Evolutionary conservation across 106 monocot genomes (phyloP).

Genomic region (Phalaenopsis aphrodite): DNA sequence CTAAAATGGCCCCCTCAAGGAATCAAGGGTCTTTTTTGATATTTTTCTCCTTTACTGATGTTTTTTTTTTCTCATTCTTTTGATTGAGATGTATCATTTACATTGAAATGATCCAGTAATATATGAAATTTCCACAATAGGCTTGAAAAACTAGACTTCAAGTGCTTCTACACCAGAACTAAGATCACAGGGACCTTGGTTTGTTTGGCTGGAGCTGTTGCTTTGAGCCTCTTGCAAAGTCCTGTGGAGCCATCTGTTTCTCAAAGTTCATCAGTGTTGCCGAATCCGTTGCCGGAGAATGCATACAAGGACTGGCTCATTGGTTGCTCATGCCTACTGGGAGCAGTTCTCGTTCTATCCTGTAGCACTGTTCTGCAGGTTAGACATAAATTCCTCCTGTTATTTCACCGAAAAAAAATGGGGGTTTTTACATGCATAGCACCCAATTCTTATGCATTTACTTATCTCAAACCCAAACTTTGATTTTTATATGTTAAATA

Average conservation of each 20-base stretch:
- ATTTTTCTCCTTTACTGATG: too few species aligned
- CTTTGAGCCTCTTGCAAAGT: slow-evolving; percentile 51
- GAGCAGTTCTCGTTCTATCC: slow-evolving; percentile 41
- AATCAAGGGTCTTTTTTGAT: too few species aligned
- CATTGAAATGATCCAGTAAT: not conserved
- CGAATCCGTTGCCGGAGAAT: not conserved
- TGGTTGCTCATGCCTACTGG: slow-evolving; percentile 46
- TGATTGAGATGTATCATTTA: not conserved
- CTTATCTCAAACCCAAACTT: too few species aligned
- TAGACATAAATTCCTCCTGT: not conserved
- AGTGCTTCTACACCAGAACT: slow-evolving; percentile 34
- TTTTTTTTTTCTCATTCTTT: too few species aligned
- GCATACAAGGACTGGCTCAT: slow-evolving; percentile 33
- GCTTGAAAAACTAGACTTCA: slow-evolving; percentile 65
- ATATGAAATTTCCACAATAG: slow-evolving; percentile 8
- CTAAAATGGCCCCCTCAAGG: too few species aligned
- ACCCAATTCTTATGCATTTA: too few species aligned
- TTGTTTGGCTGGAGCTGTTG: slow-evolving; percentile 49
- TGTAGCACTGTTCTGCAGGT: slow-evolving; percentile 65
- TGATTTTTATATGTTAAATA: too few species aligned
- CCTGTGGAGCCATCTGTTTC: not conserved
- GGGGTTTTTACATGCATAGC: too few species aligned
- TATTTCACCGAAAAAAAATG: not conserved
- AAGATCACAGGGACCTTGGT: slow-evolving; percentile 56
- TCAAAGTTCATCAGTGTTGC: not conserved